Percentiles rank a stretch among this genome's conserved stretches.
These are phyloP conservation scores for Millerozyma acaciae DNA, from an alignment of 805 yeast species.

Conservation along the genomic window DNA sequence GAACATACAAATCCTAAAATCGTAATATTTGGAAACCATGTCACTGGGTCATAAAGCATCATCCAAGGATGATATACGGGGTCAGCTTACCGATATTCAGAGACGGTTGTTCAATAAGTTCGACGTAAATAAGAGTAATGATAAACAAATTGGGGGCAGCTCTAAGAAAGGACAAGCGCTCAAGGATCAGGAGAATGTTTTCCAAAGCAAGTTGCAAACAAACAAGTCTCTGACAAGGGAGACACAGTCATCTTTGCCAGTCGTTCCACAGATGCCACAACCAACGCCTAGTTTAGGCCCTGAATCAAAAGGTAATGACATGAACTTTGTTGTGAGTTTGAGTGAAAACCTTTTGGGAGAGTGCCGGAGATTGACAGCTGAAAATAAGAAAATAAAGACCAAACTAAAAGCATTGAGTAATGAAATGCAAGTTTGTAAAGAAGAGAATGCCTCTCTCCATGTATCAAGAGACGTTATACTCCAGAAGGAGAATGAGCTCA, in stretches of 20 bases:
- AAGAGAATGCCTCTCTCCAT: conserved; percentile 31
- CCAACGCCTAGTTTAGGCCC: conserved; percentile 35
- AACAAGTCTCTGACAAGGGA: background rate
- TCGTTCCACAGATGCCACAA: conserved; percentile 12
- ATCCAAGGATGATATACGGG: conserved; percentile 28
- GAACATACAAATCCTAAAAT: too few species aligned
- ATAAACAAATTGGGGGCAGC: conserved; percentile 10
- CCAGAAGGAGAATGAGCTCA: conserved; percentile 45
- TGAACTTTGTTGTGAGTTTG: conserved; percentile 68
- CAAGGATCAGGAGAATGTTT: background rate
- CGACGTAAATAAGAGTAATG: conserved; percentile 6
- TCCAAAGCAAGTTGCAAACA: background rate
- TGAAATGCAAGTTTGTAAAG: conserved; percentile 38
- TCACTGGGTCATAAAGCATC: conserved; percentile 7
- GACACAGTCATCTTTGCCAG: conserved; percentile 4
- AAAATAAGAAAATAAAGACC: conserved; percentile 45
- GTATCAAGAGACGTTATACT: conserved; percentile 31
- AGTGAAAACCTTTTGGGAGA: conserved; percentile 69
- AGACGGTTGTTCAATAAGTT: conserved; percentile 26
- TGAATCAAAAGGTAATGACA: conserved; percentile 53
- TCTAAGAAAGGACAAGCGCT: conserved; percentile 5
- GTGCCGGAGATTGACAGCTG: conserved; percentile 67
- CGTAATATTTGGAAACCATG: conserved; percentile 3
- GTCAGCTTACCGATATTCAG: conserved; percentile 38
- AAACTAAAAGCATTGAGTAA: conserved; percentile 41